Evolutionary conservation across 257 asterid genomes (phyloP).

Genomic region (Paulownia fortunei): DNA sequence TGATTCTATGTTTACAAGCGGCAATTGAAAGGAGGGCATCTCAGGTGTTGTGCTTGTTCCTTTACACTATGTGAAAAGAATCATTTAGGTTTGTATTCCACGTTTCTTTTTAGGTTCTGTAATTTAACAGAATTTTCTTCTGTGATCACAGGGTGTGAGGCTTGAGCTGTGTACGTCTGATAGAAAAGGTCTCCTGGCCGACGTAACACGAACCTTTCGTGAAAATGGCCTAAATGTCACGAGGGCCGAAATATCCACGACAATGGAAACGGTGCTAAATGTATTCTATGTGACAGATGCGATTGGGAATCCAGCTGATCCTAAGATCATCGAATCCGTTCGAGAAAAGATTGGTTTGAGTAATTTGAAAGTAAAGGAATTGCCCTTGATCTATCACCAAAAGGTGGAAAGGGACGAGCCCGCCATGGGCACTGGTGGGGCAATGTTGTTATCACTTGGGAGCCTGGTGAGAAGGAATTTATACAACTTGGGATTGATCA

Average conservation of each 20-base stretch:
- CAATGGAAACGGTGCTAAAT: constrained; percentile 48
- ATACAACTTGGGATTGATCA: constrained; percentile 68
- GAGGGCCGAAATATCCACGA: constrained; percentile 76
- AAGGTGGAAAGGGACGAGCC: constrained; percentile 48
- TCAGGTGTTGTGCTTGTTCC: constrained; percentile 42
- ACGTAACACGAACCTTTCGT: constrained; percentile 73
- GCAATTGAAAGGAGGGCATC: constrained; percentile 73
- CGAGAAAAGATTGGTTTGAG: constrained; percentile 60
- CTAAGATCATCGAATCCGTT: constrained; percentile 59
- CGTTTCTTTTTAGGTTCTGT: not conserved
- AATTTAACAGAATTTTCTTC: not conserved
- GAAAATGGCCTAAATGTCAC: constrained; percentile 77
- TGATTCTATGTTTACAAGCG: constrained; percentile 67
- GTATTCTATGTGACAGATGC: constrained; percentile 73
- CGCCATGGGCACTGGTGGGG: constrained; percentile 49
- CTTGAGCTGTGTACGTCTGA: constrained; percentile 64
- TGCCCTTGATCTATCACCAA: constrained; percentile 52
- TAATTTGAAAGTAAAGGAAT: constrained; percentile 68
- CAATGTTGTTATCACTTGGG: constrained; percentile 67
- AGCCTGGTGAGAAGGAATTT: constrained; percentile 69
- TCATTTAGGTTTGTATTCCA: not conserved
- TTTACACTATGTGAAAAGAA: constrained; percentile 21
- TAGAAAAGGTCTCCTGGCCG: constrained; percentile 63
- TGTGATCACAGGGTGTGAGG: constrained; percentile 64
- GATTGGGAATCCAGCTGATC: constrained; percentile 57